Base-by-base conservation (phyloP, 345 rosid genomes). In the Luvunga scandens region DNA sequence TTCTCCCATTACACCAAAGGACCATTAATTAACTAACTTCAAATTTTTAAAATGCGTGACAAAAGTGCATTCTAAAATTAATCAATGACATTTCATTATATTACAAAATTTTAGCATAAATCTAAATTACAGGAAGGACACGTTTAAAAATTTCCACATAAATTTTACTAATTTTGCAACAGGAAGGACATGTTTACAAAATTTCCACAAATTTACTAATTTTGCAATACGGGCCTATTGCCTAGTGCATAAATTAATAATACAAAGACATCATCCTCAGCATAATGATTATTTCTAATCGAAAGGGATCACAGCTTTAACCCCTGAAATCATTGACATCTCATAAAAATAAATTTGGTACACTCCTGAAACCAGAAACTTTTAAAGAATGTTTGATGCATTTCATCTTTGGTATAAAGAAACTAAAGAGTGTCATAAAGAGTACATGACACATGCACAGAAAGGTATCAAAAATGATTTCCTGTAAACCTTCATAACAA, bases 401-500 rank as follows among this genome's bases (percentile, higher is more conserved):
- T 61, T 27, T 61, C 10, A 27, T 56, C 31, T 50, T 48, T 7
- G 10, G 39, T 65, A 2, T 7, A 19, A 45, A 64, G 33, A 25
- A 55, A 24, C 34, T 10, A 10, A 38, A 7, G 42, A 38, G 50
- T 0, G 50, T 12, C 50, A 42, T 0, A 0, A 45, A 63, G 69
- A 16, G 6, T 33, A 53, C 48, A 34, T 5, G 25, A 14, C 66
- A 56, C 56, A 19, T 25, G 53, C 65, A 76, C 53, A 75, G 27
- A 71, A 53, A 34, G 65, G 72, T 76, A 76, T 5, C 33, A 76
- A 55, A 76, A 24, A 76, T 31, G 72, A n/a, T 55, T 5, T 55
- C 24, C 9, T 27, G 30, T 30, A 53, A 53, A 24, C 66, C 25
- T 12, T 9, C 64, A 65, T 65, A 50, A 34, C 5, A 33, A 6